Evolutionary conservation across 176 grass and related monocot genomes (phyloP).

Genomic region (Secale cereale): DNA sequence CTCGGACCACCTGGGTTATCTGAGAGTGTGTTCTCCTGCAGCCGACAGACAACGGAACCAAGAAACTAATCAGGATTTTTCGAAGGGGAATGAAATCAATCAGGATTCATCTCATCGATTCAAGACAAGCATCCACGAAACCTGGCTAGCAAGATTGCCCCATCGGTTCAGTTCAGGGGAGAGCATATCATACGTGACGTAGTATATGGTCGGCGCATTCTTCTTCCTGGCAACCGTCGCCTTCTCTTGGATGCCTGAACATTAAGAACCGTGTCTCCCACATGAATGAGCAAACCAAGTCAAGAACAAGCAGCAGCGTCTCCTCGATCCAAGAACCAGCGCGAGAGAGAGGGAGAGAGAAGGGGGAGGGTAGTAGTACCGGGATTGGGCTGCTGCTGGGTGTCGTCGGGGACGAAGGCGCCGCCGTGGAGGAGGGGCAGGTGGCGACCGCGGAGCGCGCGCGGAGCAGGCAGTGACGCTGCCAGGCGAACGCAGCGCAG

Average conservation of each 20-base stretch:
- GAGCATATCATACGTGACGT: slow-evolving; percentile 58
- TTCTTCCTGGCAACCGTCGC: slow-evolving; percentile 54
- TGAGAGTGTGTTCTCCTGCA: too few relatives aligned
- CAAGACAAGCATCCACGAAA: not conserved
- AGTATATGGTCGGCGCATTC: slow-evolving; percentile 65
- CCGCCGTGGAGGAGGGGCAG: slow-evolving; percentile 59
- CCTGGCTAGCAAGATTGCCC: not conserved
- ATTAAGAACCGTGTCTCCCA: slow-evolving; percentile 24
- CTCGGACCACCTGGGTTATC: too few relatives aligned
- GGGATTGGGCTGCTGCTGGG: too few relatives aligned
- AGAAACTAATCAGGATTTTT: too few relatives aligned
- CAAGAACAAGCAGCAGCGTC: not conserved
- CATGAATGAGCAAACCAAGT: slow-evolving; percentile 20
- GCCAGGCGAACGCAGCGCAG: slow-evolving; percentile 92
- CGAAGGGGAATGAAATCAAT: too few relatives aligned
- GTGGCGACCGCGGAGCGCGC: slow-evolving; percentile 16
- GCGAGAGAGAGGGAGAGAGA: not conserved
- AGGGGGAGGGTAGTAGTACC: not conserved
- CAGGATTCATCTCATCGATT: too few relatives aligned
- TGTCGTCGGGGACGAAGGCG: too few relatives aligned
- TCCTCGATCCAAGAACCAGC: slow-evolving; percentile 16
- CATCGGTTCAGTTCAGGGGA: not conserved
- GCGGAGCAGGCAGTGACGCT: slow-evolving; percentile 54
- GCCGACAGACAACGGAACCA: too few relatives aligned
- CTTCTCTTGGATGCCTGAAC: slow-evolving; percentile 34